Base-by-base conservation (phyloP, 768 basidiomycete genomes). In the Lanmaoa pseudosensibilis region DNA sequence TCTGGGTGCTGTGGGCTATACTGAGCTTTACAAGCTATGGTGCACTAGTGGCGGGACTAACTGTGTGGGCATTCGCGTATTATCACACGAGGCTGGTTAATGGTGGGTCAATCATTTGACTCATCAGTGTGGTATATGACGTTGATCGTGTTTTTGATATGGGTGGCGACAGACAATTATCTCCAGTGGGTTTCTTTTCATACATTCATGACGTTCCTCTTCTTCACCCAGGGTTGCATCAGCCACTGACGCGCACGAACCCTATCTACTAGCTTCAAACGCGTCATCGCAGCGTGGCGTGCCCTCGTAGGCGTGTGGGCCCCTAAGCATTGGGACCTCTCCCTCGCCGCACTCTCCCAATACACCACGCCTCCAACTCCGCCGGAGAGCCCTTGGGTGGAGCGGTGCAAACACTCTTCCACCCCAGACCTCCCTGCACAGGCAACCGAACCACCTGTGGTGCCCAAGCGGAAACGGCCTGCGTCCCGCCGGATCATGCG, bases 261-360 rank as follows among this genome's bases (percentile, higher is more conserved):
- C 48, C 55, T 64, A 13, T 53, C 37, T 40, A 39, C 23, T 66
- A 94, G 94, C 32, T 83, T 86, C 47, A 96, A 94, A 73, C 90
- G 90, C 40, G 81, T 96, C 46, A 79, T 89, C 18, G 92, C 95
- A 6, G 86, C 94, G n/a, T 99, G 96, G 94, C 87, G 93, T 52
- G 86, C 97, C n/a, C 82, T 99, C 15, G 83, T 98, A 60, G 97
- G 95, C 8, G 85, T 98, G 13, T 98, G 97, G 97, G 81, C 82
- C 1, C 94, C 95, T 6, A 86, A 83, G 69, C 77, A 75, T 44
- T 92, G 87, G 86, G 95, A 97, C 61, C 77, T 95, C 43, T 83
- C 91, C 5, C 70, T 90, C 25, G 67, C 82, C n/a, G 84, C 88
- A 4, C 80, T 96, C 49, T 78, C 85, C 15, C 85, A 82, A 54